Conservation (phyloP, 2,329 filamentous ascomycete species). For the Xylaria sp. region DNA sequence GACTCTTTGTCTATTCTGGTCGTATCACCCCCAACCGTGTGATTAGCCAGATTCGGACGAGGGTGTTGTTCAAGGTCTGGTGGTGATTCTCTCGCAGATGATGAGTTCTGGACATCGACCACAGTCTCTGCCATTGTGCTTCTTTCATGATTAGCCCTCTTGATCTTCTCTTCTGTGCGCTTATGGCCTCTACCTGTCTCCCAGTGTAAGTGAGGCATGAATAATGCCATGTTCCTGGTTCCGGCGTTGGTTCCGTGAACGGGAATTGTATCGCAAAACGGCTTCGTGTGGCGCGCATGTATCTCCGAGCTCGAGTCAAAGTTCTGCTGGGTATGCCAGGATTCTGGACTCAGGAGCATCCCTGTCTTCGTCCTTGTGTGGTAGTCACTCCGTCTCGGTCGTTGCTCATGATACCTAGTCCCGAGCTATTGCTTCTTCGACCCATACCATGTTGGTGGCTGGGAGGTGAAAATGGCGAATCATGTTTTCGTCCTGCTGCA, state of each 20-base stretch:
- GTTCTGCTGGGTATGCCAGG: neutral
- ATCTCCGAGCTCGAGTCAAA: neutral
- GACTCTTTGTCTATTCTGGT: neutral
- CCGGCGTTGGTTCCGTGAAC: neutral
- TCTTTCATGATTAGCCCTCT: slow-evolving; percentile 1
- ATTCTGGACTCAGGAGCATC: neutral
- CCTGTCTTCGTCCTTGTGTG: neutral
- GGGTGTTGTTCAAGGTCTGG: neutral
- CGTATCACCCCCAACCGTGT: neutral
- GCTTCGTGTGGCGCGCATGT: slow-evolving; percentile 4
- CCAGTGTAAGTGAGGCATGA: slow-evolving; percentile 35
- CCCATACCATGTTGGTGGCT: slow-evolving; percentile 36
- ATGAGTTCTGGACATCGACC: neutral
- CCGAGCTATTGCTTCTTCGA: slow-evolving; percentile 29
- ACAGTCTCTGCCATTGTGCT: slow-evolving; percentile 3
- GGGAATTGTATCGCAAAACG: neutral
- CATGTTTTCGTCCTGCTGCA: slow-evolving; percentile 17
- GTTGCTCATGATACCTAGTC: slow-evolving; percentile 25
- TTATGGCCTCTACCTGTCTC: slow-evolving; percentile 23
- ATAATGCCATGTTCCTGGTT: neutral
- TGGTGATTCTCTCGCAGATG: neutral
- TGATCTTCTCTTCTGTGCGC: neutral
- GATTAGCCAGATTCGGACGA: neutral
- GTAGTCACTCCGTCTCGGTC: neutral
- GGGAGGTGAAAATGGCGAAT: slow-evolving; percentile 33